Evolutionary conservation across 495 filamentous ascomycete species (phyloP), one percentile per base, ranked within the genome.

Genomic region (Filosporella fistucella): DNA sequence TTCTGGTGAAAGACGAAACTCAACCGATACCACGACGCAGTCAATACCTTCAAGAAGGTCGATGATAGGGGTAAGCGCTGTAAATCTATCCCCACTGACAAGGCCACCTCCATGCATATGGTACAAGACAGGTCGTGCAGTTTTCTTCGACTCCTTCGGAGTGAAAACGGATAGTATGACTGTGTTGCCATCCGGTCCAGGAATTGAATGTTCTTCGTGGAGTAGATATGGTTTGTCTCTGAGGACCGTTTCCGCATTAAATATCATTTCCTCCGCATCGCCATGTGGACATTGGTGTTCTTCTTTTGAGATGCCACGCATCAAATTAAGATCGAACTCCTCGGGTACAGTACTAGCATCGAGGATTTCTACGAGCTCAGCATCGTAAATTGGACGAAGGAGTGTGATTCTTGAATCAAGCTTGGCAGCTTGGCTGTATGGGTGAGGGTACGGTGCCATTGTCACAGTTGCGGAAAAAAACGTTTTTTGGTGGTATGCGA

Each of bases 1-100:
- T 33, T 66, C 60, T 5, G 63, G 63, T 4, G 59, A 48, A 25
- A 63, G 55, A n/a, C 63, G 57, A 47, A 59, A 61, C 20, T 64
- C 57, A 24, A 64, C 53, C 13, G 52, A 49, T 9, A 66, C 24
- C 3, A 55, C 39, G 25, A 55, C 29, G 22, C 38, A 55, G 16
- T 54, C 51, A 23, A 54, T 42, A 20, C 30, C 45, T 34, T 45
- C 25, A 33, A 52, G 41, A n/a, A 51, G 37, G 40, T 43, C 48
- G 25, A 51, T 45, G 2, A 51, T 11, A 12, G 38, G 39, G 3
- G 40, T 43, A n/a, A 51, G 17, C 6, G 38, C 48, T 3, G 48
- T 47, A 36, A 51, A 51, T 23, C 48, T 26, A 7, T 16, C 32
- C 4, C 45, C 45, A 32, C 30, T 12, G 13, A 48, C 18, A 34